Percentiles rank a stretch among this genome's conserved stretches.
Evolutionary conservation across 495 filamentous ascomycete species (phyloP).

Genomic region (Lepraria neglecta): DNA sequence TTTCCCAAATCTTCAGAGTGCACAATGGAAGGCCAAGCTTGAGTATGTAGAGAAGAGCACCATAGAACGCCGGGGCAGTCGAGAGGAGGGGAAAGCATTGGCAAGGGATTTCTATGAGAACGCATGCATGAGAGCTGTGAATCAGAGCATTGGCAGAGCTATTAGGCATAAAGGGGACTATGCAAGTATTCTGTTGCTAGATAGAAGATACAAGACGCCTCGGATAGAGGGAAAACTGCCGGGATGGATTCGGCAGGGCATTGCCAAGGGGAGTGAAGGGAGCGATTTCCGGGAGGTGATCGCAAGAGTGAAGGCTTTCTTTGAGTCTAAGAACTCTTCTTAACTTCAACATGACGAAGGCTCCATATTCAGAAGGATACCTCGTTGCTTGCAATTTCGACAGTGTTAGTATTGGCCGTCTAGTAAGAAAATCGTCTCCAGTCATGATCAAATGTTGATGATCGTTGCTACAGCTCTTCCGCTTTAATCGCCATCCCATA

Average conservation of each 20-base stretch:
- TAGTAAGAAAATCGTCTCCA: too few relatives aligned
- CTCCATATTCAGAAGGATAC: too few relatives aligned
- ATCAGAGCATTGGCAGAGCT: constrained; percentile 89
- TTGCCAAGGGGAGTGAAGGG: neutral
- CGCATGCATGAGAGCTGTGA: constrained; percentile 91
- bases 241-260: constrained; percentile 67
- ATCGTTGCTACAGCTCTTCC: too few relatives aligned
- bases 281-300: constrained; percentile 6
- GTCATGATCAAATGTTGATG: too few relatives aligned
- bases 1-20: constrained; percentile 83
- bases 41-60: constrained; percentile 75
- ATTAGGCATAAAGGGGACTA: constrained; percentile 86
- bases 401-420: too few relatives aligned
- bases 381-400: too few relatives aligned
- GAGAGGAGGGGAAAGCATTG: constrained; percentile 54
- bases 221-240: constrained; percentile 75
- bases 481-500: too few relatives aligned
- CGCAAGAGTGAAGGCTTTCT: constrained; percentile 17
- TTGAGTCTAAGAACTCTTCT: constrained; percentile 12
- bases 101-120: constrained; percentile 88
- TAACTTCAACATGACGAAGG: too few relatives aligned
- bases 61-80: constrained; percentile 36
- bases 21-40: constrained; percentile 88
- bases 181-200: constrained; percentile 80
- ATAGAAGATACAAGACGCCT: constrained; percentile 63